Evolutionary conservation across 352 stramenopile genomes (phyloP).

Genomic region (Globisporangium iwayamae): DNA sequence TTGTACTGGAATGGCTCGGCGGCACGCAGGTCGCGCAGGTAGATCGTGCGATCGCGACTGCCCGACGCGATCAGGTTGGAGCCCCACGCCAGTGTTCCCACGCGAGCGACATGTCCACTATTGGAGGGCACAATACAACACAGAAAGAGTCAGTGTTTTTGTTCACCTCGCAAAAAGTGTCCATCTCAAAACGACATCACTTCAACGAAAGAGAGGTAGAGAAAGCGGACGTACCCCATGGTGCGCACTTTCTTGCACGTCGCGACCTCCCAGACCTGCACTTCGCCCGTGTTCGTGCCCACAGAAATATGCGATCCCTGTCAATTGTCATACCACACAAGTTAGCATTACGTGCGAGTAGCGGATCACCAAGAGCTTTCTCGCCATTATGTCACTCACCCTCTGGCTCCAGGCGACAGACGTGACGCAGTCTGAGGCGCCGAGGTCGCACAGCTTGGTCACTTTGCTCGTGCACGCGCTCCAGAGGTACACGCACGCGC

Average conservation of each 20-base stretch:
- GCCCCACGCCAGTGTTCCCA: slow-evolving; percentile 93
- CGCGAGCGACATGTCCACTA: slow-evolving; percentile 88
- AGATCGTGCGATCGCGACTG: slow-evolving; percentile 93
- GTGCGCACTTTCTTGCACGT: slow-evolving; percentile 86
- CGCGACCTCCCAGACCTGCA: slow-evolving; percentile 94
- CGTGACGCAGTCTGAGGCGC: slow-evolving; percentile 78
- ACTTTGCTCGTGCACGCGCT: slow-evolving; percentile 91
- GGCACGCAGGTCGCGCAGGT: slow-evolving; percentile 89
- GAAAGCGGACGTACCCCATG: slow-evolving; percentile 59
- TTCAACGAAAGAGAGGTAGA: not conserved
- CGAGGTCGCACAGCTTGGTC: slow-evolving; percentile 93
- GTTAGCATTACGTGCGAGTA: not conserved
- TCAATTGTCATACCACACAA: not conserved
- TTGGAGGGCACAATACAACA: not conserved
- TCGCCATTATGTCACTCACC: slow-evolving; percentile 23
- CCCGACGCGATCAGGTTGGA: slow-evolving; percentile 90
- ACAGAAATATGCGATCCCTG: slow-evolving; percentile 91
- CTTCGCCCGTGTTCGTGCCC: slow-evolving; percentile 91
- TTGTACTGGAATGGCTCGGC: slow-evolving; percentile 51
- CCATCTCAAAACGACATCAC: not conserved
- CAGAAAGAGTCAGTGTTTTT: slow-evolving; percentile 7
- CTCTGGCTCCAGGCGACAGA: slow-evolving; percentile 94
- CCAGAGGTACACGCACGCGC: slow-evolving; percentile 94
- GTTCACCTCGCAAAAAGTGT: not conserved
- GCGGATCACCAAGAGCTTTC: not conserved